Evolutionary conservation across 495 filamentous ascomycete genomes (phyloP), one percentile per base, ranked within the genome.

Genomic region (Penicillium cosmopolitanum): DNA sequence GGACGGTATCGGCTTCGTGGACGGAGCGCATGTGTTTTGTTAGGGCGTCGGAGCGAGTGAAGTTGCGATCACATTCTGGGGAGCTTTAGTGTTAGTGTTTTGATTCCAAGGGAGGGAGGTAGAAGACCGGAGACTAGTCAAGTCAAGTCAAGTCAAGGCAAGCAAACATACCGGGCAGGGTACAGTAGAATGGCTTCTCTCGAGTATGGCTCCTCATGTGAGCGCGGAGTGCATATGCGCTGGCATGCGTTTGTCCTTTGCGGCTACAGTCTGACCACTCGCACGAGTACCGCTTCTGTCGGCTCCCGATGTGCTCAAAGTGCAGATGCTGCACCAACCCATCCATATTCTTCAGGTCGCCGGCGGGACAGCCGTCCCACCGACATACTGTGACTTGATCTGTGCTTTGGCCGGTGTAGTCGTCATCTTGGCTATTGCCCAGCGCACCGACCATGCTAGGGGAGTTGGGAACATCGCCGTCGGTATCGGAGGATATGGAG

Each of bases 11-110:
- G 38, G 93, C 97, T 74, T 98, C 96, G 75, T 98, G 95, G 31
- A 98, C 95, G 33, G 95, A 98, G 70, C 95, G 89, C 91, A 97
- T 97, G 72, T 98, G 95, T 71, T 98, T 98, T 6, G 95, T 92
- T 0, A 98, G 86, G 19, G 95, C 95, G 70, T 98, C 95, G 31
- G 95, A 98, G 56, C 95, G 87, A 9, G 95, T 98, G 68, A 98
- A 98, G 54, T 93, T 91, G 66, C 94, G 91, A 69, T 98, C 96
- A 75, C 95, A 98, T 84, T 98, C 95, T 96, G 65, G 43, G 8
- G 6, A 4, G 15, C 4, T 3, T 21, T 4, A 34, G 16, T 40
- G 18, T 50, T 13, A 25, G 28, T 50, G 50, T 28, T 1, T 9
- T 19, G 47, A 50, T 50, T 13, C 21, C 21, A 25, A 28, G 47